These are phyloP conservation scores for Termitomyces sp. DNA, from an alignment of 768 basidiomycete species.

Conservation along the genomic window DNA sequence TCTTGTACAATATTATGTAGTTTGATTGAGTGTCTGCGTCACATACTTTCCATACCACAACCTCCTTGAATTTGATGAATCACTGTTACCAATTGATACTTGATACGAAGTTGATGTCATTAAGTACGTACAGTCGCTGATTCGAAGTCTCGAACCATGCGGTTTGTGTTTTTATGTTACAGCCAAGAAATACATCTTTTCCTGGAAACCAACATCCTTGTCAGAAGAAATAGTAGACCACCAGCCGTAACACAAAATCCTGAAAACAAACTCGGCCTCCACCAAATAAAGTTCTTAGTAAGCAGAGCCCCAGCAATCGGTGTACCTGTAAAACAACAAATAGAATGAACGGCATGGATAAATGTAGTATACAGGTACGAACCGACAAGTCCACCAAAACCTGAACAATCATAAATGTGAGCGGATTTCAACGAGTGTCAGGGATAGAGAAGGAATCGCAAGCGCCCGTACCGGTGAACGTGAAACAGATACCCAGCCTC, in stretches of 20 bases:
- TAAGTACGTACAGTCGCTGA: too few species aligned
- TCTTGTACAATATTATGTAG: too few species aligned
- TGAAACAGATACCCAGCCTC: slow-evolving; percentile 46
- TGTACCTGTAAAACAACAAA: slow-evolving; percentile 28
- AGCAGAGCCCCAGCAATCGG: slow-evolving; percentile 56
- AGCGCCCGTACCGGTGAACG: slow-evolving; percentile 9
- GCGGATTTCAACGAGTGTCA: background rate
- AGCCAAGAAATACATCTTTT: slow-evolving; percentile 18
- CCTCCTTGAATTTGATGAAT: too few species aligned
- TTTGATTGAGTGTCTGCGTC: too few species aligned
- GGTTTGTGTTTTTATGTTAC: background rate
- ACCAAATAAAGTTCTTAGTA: slow-evolving; percentile 47
- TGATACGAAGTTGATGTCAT: too few species aligned
- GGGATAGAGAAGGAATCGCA: background rate
- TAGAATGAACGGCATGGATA: background rate
- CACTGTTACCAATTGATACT: too few species aligned
- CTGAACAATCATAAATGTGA: slow-evolving; percentile 15
- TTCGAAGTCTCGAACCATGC: too few species aligned
- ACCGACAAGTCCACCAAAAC: slow-evolving; percentile 36
- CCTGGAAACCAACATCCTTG: slow-evolving; percentile 20
- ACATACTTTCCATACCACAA: too few species aligned
- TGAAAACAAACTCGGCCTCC: slow-evolving; percentile 49
- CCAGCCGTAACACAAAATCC: slow-evolving; percentile 32
- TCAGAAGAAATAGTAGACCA: slow-evolving; percentile 21
- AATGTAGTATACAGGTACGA: background rate